Conservation (phyloP, 345 rosid species). For the Populus euphratica region DNA sequence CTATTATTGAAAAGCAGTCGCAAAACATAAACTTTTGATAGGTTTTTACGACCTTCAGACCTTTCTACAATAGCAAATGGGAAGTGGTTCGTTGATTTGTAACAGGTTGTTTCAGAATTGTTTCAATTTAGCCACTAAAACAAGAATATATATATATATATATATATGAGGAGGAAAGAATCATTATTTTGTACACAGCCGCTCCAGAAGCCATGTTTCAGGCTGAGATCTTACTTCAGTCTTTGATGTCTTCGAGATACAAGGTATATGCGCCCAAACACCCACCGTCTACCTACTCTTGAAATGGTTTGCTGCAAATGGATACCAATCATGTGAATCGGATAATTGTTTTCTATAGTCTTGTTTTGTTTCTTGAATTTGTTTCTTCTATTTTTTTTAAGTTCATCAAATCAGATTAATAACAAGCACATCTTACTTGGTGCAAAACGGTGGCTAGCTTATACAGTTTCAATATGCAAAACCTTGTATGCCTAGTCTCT, state of each 20-base stretch:
- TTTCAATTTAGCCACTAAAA: background rate
- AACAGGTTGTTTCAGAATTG: background rate
- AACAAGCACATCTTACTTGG: background rate
- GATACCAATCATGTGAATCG: background rate
- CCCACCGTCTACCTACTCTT: conserved; percentile 68
- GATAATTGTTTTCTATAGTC: background rate
- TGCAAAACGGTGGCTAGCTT: background rate
- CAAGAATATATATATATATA: background rate
- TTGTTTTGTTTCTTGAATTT: background rate
- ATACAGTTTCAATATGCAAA: background rate
- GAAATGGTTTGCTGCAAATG: conserved; percentile 58
- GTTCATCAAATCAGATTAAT: background rate
- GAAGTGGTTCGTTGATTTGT: background rate
- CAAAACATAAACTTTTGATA: background rate
- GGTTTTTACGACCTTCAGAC: background rate
- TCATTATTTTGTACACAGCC: conserved; percentile 16
- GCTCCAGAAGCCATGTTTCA: background rate
- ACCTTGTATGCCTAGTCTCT: background rate
- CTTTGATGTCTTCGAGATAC: conserved; percentile 58
- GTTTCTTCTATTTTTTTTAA: background rate
- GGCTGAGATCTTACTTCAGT: conserved; percentile 27
- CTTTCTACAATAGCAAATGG: background rate
- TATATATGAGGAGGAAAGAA: conserved; percentile 16
- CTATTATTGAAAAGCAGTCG: background rate
- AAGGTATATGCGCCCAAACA: conserved; percentile 81